Evolutionary conservation across 768 basidiomycete species (phyloP).

Genomic region (Podaxis mareebaensis): DNA sequence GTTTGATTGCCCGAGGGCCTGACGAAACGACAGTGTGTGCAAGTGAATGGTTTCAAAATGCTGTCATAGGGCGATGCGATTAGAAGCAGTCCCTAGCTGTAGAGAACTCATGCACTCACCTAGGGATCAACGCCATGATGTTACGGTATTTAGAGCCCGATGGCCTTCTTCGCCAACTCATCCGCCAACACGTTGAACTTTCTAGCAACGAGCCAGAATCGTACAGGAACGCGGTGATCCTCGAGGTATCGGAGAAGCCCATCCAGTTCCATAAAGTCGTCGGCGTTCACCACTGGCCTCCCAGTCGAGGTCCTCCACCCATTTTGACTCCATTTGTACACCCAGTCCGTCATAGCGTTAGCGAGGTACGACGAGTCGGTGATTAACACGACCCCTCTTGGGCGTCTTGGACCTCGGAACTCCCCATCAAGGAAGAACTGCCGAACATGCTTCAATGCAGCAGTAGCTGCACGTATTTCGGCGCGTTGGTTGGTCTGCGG

Average conservation of each 20-base stretch:
- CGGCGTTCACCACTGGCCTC: conserved; percentile 7
- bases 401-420: not conserved
- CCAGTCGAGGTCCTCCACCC: conserved; percentile 11
- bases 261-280: not conserved
- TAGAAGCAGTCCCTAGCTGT: no score
- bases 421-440: conserved; percentile 12
- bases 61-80: no score
- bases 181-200: not conserved
- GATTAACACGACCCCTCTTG: conserved; percentile 7
- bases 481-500: conserved; percentile 2
- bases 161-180: not conserved
- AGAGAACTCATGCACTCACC: no score
- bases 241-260: not conserved
- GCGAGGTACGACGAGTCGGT: conserved; percentile 16
- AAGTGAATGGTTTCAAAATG: no score
- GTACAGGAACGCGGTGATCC: not conserved
- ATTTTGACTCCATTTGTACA: conserved; percentile 14
- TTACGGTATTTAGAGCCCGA: not conserved
- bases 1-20: not conserved
- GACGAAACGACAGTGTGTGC: no score
- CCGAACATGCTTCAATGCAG: not conserved
- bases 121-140: no score
- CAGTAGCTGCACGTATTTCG: conserved; percentile 1
- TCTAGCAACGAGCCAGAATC: not conserved
- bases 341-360: conserved; percentile 9